Conservation (phyloP, 2,329 filamentous ascomycete genomes). For the Tolypocladium paradoxum region DNA sequence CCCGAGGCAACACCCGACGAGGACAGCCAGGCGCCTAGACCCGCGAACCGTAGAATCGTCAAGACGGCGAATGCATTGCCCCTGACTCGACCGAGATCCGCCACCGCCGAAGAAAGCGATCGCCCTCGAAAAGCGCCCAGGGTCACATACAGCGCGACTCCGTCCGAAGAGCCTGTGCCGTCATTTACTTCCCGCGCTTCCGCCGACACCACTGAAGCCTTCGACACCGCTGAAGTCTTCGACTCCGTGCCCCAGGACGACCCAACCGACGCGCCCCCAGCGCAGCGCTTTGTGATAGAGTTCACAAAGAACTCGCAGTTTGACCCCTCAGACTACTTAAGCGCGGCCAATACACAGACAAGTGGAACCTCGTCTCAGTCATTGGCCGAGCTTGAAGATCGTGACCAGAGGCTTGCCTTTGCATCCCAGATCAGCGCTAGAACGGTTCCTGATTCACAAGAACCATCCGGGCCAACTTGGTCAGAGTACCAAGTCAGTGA, state of each 20-base stretch:
- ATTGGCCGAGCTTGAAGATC: slow-evolving; percentile 23
- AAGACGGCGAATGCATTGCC: slow-evolving; percentile 4
- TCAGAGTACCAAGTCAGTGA: slow-evolving; percentile 2
- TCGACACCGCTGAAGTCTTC: slow-evolving; percentile 7
- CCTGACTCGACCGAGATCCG: neutral
- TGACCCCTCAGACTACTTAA: slow-evolving; percentile 24
- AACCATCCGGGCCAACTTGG: slow-evolving; percentile 15
- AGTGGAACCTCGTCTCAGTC: slow-evolving; percentile 19
- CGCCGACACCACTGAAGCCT: slow-evolving; percentile 9
- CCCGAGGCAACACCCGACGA: slow-evolving; percentile 1
- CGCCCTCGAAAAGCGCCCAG: slow-evolving; percentile 12
- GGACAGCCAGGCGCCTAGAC: slow-evolving; percentile 13
- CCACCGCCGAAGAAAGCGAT: slow-evolving; percentile 6
- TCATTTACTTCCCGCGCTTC: slow-evolving; percentile 18
- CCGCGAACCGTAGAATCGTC: slow-evolving; percentile 15
- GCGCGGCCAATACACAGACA: slow-evolving; percentile 17
- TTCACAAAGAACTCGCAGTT: slow-evolving; percentile 19
- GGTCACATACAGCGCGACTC: slow-evolving; percentile 10
- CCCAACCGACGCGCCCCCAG: slow-evolving; percentile 3
- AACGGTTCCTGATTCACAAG: slow-evolving; percentile 35
- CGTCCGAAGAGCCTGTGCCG: slow-evolving; percentile 18
- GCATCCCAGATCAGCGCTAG: slow-evolving; percentile 19
- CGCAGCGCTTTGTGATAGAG: slow-evolving; percentile 15
- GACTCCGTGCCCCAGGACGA: slow-evolving; percentile 6
- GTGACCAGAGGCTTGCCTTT: slow-evolving; percentile 20